Base-by-base conservation (phyloP, 768 basidiomycete species). In the Leucosporidium scottii region DNA sequence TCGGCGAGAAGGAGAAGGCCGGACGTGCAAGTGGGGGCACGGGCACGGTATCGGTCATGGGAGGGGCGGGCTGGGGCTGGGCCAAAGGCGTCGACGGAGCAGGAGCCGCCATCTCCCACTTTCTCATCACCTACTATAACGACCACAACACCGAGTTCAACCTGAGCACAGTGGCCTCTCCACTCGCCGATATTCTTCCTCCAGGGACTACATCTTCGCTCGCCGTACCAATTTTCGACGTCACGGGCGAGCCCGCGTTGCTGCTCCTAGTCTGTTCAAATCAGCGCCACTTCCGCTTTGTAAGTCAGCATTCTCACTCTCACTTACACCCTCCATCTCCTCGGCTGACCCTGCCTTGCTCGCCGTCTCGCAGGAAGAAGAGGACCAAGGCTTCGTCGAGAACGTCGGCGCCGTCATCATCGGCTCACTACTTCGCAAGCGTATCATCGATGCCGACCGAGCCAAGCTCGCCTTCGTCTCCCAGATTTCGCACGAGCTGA, bases 401-500 rank as follows among this genome's bases (percentile, higher is more conserved):
- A 65, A 58, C 51, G 66, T 75, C 28, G 75, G 77, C 18, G 63
- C 66, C 3, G 61, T 76, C 21, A 65, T 76, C 0, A 57, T 72
- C 21, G 75, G 74, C 1, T 44, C 69, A 9, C 48, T 64, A 1
- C 34, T 75, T 5, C 74, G 75, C n/a, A 39, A 55, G 30, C 47
- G 72, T 2, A 66, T 74, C n/a, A 59, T 68, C 6, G 70, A 72
- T 44, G 73, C 76, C 12, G 76, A 55, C 28, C 54, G 54, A 20
- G 74, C 72, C 15, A 77, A 77, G 64, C 73, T 75, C 4, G 62
- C 69, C 3, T 76, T 77, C 56, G 61, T 77, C 8, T 74, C 73
- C 1, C 76, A 75, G 25, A 75, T 77, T 54, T 67, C 64, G 44
- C 76, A 77, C 59, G 76, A 77, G 50, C 62, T 77, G 17, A 61